Percentiles rank a stretch among this genome's conserved stretches.
These are phyloP conservation scores for Suhomyces xylopsoci DNA, from an alignment of 805 yeast genomes.

Conservation along the genomic window DNA sequence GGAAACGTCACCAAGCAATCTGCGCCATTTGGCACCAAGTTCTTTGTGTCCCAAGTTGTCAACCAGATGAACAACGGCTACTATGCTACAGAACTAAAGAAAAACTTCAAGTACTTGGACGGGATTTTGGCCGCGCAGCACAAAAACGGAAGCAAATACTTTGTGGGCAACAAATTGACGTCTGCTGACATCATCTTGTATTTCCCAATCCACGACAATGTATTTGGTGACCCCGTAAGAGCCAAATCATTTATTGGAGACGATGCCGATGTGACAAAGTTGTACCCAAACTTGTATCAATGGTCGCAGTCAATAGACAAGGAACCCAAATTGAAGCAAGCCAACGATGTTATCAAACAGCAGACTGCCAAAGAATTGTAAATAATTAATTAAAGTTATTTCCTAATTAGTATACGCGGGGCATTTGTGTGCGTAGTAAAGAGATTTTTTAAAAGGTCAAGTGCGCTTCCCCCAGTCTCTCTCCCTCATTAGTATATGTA, in stretches of 20 bases:
- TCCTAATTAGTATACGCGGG: neutral
- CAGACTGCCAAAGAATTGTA: neutral
- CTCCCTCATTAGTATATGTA: neutral
- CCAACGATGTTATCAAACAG: slow-evolving; percentile 8
- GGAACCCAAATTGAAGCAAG: slow-evolving; percentile 14
- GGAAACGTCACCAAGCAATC: slow-evolving; percentile 19
- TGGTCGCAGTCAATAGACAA: slow-evolving; percentile 18
- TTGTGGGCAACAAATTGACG: slow-evolving; percentile 36
- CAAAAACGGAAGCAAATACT: slow-evolving; percentile 13
- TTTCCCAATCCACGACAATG: slow-evolving; percentile 28
- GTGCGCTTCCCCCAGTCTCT: neutral
- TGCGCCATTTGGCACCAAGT: slow-evolving; percentile 27
- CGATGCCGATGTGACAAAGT: slow-evolving; percentile 4
- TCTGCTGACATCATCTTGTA: slow-evolving; percentile 39
- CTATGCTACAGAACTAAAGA: slow-evolving; percentile 22
- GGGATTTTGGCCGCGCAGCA: slow-evolving; percentile 22
- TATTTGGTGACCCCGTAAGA: slow-evolving; percentile 10
- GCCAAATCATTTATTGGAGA: slow-evolving; percentile 1
- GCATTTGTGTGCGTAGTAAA: neutral
- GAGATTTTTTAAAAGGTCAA: neutral
- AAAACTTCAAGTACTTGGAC: slow-evolving; percentile 30
- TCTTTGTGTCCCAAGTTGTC: slow-evolving; percentile 21
- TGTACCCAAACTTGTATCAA: slow-evolving; percentile 21
- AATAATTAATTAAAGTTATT: neutral
- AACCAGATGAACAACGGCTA: slow-evolving; percentile 22